phyloP scores from a whole-genome alignment of 202 grass and related monocot species.

The Miscanthus sacchariflorus region DNA sequence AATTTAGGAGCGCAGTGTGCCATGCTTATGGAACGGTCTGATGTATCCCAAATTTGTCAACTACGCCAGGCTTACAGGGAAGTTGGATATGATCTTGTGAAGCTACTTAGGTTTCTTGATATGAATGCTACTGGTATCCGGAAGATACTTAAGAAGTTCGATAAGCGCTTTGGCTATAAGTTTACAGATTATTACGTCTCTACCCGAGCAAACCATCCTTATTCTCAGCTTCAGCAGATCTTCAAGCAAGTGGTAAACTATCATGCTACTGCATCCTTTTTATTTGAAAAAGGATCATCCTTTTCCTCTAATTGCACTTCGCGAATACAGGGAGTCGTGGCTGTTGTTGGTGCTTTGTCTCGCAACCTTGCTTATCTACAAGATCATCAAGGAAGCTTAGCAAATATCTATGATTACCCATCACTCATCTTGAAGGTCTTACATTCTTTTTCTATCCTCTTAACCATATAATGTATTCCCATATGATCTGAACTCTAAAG shows the following conservation, averaged over 20 bases:
- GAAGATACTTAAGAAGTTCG: conserved; percentile 96
- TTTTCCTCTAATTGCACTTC: conserved; percentile 24
- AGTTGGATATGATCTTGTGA: conserved; percentile 81
- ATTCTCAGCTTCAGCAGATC: conserved; percentile 92
- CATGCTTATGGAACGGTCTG: conserved; percentile 47
- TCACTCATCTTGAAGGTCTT: conserved; percentile 69
- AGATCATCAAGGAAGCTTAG: conserved; percentile 69
- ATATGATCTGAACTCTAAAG: conserved; percentile 25
- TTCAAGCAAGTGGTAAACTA: conserved; percentile 97
- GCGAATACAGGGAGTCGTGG: conserved; percentile 75
- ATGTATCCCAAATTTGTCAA: conserved; percentile 59
- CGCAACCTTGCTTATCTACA: conserved; percentile 86
- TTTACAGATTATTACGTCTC: conserved; percentile 94
- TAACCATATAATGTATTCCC: neutral
- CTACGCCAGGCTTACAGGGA: conserved; percentile 74
- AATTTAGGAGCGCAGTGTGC: conserved; percentile 64
- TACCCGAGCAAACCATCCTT: conserved; percentile 90
- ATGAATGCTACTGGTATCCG: conserved; percentile 95
- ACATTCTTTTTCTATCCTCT: conserved; percentile 22
- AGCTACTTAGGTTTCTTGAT: conserved; percentile 91
- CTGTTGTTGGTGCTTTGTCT: conserved; percentile 90
- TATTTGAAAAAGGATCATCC: conserved; percentile 6
- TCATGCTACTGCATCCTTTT: conserved; percentile 25
- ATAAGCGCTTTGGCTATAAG: conserved; percentile 84
- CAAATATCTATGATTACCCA: conserved; percentile 93